Evolutionary conservation across 768 basidiomycete genomes (phyloP).

Genomic region (Leucogyrophana mollusca): DNA sequence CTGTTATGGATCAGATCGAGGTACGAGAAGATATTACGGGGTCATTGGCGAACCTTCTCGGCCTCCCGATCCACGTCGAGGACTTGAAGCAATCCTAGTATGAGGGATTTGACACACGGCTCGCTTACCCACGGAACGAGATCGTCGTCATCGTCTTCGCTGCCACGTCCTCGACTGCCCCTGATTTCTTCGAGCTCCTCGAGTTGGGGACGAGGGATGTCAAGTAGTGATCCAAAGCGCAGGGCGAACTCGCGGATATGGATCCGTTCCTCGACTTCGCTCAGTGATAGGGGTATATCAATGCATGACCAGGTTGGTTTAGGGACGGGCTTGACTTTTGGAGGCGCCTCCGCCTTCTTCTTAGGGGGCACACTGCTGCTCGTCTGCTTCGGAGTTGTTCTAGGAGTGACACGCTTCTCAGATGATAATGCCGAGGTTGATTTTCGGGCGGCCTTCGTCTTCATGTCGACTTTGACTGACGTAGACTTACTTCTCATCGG

Average conservation of each 20-base stretch:
- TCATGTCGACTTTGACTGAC: conserved; percentile 15
- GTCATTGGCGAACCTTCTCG: conserved; percentile 25
- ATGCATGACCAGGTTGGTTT: conserved; percentile 55
- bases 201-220: conserved; percentile 48
- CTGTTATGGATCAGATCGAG: conserved; percentile 5
- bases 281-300: conserved; percentile 38
- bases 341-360: conserved; percentile 21
- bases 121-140: conserved; percentile 63
- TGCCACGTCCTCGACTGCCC: conserved; percentile 28
- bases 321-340: conserved; percentile 40
- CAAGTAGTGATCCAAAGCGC: conserved; percentile 56
- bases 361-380: conserved; percentile 17
- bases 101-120: conserved; percentile 57
- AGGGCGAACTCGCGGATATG: conserved; percentile 73
- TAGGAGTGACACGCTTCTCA: not conserved
- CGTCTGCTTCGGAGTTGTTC: conserved; percentile 14
- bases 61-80: conserved; percentile 44
- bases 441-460: conserved; percentile 5
- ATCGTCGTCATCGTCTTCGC: conserved; percentile 36
- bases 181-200: conserved; percentile 64
- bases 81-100: conserved; percentile 60
- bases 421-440: conserved; percentile 7
- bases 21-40: not conserved
- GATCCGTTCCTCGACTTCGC: conserved; percentile 59
- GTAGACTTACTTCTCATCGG: conserved; percentile 23